A percentile compares a stretch with the other conserved stretches of the same genome.
phyloP scores from a whole-genome alignment of 1,284 basidiomycete species.

The Meira nashicola region DNA sequence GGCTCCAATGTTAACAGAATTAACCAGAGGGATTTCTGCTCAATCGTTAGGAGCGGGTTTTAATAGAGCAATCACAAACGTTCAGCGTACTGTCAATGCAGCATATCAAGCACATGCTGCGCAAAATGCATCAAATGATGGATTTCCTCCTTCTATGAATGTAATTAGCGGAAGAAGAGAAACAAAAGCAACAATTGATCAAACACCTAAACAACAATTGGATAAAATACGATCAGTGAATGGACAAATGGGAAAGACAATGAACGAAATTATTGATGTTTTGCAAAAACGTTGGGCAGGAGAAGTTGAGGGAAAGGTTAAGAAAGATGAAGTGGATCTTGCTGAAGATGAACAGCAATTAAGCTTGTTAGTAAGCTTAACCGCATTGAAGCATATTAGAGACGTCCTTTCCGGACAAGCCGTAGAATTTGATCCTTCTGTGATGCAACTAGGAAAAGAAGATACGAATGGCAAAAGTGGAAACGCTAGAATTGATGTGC shows the following conservation, averaged over 20 bases:
- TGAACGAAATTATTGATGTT: constrained; percentile 25
- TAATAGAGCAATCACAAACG: constrained; percentile 26
- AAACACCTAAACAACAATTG: constrained; percentile 10
- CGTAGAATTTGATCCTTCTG: constrained; percentile 29
- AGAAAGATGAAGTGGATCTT: not conserved
- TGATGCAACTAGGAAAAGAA: constrained; percentile 2
- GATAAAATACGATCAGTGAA: constrained; percentile 23
- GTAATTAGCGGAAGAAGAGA: not conserved
- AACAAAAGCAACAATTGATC: not conserved
- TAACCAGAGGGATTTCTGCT: constrained; percentile 41
- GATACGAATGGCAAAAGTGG: not conserved
- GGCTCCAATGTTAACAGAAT: constrained; percentile 25
- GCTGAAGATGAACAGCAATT: constrained; percentile 12
- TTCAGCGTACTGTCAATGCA: constrained; percentile 29
- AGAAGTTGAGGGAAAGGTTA: not conserved
- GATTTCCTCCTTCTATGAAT: constrained; percentile 10
- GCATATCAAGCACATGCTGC: constrained; percentile 15
- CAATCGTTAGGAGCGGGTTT: constrained; percentile 19
- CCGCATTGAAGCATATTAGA: constrained; percentile 40
- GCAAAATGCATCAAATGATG: not conserved
- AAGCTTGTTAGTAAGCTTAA: constrained; percentile 33
- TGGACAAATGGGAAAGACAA: constrained; percentile 27
- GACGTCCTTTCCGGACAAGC: constrained; percentile 35
- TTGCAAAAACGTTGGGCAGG: constrained; percentile 26
- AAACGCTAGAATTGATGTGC: not conserved